Evolutionary conservation across 345 rosid genomes (phyloP).

Genomic region (Camelina sativa): DNA sequence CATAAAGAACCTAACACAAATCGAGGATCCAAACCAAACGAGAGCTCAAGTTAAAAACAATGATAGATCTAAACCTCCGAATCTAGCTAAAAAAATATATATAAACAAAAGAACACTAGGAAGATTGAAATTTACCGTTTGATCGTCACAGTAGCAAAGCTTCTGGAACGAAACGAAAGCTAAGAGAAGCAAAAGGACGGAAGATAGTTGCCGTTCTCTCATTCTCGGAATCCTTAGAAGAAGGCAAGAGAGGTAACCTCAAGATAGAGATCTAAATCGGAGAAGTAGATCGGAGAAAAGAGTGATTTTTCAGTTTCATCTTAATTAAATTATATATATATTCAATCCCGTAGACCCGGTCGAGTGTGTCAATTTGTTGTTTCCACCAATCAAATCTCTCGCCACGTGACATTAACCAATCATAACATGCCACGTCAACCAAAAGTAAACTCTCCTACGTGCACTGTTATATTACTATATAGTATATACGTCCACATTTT

Average conservation of each 20-base stretch:
- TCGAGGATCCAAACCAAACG: constrained; percentile 8
- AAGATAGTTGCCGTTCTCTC: constrained; percentile 54
- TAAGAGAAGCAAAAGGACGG: constrained; percentile 51
- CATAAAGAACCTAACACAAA: constrained; percentile 57
- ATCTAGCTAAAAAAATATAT: constrained; percentile 22
- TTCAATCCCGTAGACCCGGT: constrained; percentile 38
- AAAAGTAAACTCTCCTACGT: constrained; percentile 31
- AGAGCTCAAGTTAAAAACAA: constrained; percentile 1
- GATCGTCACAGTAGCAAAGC: constrained; percentile 60
- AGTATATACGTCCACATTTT: constrained; percentile 4
- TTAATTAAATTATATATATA: constrained; percentile 15
- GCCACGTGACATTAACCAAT: constrained; percentile 42
- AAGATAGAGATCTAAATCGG: constrained; percentile 31
- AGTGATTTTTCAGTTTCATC: constrained; percentile 7
- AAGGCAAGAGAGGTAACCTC: background rate
- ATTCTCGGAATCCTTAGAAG: constrained; percentile 18
- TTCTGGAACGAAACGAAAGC: constrained; percentile 54
- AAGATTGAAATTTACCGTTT: constrained; percentile 48
- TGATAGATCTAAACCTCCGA: constrained; percentile 22
- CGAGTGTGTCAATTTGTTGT: constrained; percentile 37
- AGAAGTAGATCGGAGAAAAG: constrained; percentile 37
- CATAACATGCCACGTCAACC: constrained; percentile 32
- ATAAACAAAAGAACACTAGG: background rate
- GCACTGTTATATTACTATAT: background rate
- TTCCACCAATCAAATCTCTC: constrained; percentile 41